A percentile compares a stretch with the other conserved stretches of the same genome.
Conservation (phyloP, 495 filamentous ascomycete genomes). For the Lasiosphaeria miniovina region DNA sequence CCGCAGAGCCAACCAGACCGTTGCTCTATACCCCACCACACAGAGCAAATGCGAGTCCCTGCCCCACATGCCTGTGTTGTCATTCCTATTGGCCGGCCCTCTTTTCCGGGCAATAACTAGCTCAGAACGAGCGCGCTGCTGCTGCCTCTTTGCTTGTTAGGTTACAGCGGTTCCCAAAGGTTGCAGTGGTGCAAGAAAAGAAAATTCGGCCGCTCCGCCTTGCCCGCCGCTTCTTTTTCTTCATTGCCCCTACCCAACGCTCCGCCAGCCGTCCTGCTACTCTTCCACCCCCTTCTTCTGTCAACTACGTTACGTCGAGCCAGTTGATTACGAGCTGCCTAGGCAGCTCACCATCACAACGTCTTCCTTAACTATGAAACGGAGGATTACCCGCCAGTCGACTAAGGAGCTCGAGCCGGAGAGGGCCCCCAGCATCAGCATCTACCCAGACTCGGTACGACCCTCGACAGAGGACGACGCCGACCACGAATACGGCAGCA, state of each 20-base stretch:
- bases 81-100: no score
- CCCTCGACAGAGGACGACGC: slow-evolving; percentile 48
- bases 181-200: background rate
- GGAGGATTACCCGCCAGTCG: slow-evolving; percentile 67
- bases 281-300: slow-evolving; percentile 14
- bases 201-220: background rate
- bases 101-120: no score
- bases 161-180: background rate
- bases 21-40: no score
- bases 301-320: slow-evolving; percentile 15
- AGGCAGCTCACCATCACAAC: slow-evolving; percentile 78
- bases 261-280: slow-evolving; percentile 7
- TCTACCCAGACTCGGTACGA: slow-evolving; percentile 44
- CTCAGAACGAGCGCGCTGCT: no score
- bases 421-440: slow-evolving; percentile 22
- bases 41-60: no score
- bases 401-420: slow-evolving; percentile 33
- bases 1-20: no score
- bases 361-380: slow-evolving; percentile 81
- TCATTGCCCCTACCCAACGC: slow-evolving; percentile 3
- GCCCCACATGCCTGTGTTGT: no score
- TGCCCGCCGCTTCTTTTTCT: background rate
- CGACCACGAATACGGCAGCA: slow-evolving; percentile 16
- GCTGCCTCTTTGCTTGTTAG: no score
- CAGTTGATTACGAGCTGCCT: slow-evolving; percentile 45